Evolutionary conservation across 371 early-diverging fungal genomes (phyloP).

Genomic region (Batkoa obscura): DNA sequence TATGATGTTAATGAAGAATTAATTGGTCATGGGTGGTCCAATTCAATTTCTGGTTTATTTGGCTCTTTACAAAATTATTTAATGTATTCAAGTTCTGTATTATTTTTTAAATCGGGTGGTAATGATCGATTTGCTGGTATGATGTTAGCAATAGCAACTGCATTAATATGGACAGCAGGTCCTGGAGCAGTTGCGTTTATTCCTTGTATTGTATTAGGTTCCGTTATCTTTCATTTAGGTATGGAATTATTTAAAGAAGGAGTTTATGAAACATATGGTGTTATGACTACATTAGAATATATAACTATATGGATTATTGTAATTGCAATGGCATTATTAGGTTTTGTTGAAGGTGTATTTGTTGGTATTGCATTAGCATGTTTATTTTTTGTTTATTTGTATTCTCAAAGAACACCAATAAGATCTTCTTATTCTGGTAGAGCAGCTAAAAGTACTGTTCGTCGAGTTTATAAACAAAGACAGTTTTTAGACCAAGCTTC

Average conservation of each 20-base stretch:
- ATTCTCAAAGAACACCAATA: slow-evolving; percentile 56
- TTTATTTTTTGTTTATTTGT: slow-evolving; percentile 79
- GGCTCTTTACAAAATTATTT: slow-evolving; percentile 77
- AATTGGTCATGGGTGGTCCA: slow-evolving; percentile 80
- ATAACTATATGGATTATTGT: slow-evolving; percentile 69
- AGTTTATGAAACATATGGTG: slow-evolving; percentile 62
- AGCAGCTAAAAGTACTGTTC: slow-evolving; percentile 65
- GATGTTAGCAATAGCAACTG: slow-evolving; percentile 60
- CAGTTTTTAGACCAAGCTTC: slow-evolving; percentile 62
- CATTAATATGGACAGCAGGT: slow-evolving; percentile 57
- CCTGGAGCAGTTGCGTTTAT: slow-evolving; percentile 74
- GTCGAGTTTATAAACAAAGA: slow-evolving; percentile 72
- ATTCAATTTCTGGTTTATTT: slow-evolving; percentile 52
- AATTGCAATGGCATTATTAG: slow-evolving; percentile 62
- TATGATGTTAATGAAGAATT: slow-evolving; percentile 83
- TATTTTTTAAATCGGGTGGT: slow-evolving; percentile 85
- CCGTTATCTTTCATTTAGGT: slow-evolving; percentile 86
- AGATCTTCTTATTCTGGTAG: slow-evolving; percentile 58
- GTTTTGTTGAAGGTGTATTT: slow-evolving; percentile 88
- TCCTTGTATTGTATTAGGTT: slow-evolving; percentile 82
- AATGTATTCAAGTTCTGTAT: slow-evolving; percentile 71
- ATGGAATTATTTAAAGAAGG: slow-evolving; percentile 81
- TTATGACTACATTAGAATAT: slow-evolving; percentile 76
- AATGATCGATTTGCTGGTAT: slow-evolving; percentile 63
- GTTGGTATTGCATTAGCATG: slow-evolving; percentile 83